phyloP scores from a whole-genome alignment of 768 basidiomycete genomes.

The Pisolithus marmoratus region DNA sequence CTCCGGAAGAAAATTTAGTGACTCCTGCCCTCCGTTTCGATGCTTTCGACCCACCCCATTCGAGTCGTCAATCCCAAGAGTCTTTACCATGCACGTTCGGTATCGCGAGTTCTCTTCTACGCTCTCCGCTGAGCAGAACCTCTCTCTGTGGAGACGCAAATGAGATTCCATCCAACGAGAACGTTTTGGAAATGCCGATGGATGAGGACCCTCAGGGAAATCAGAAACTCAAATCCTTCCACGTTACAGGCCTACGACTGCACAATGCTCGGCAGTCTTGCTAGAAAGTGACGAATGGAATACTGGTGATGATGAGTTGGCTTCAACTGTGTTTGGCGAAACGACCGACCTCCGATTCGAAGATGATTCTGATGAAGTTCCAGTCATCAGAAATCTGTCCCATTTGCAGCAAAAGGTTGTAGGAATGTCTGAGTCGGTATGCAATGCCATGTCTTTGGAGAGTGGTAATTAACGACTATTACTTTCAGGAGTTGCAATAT shows the following conservation, averaged over 20 bases:
- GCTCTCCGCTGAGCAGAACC: neutral
- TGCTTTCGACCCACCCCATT: neutral
- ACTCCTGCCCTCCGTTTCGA: neutral
- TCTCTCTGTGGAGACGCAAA: neutral
- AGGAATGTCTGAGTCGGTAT: conserved; percentile 12
- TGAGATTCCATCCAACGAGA: neutral
- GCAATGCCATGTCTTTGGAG: conserved; percentile 20
- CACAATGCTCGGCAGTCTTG: neutral
- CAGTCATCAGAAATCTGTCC: conserved; percentile 15
- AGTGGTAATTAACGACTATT: conserved; percentile 8
- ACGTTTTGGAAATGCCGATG: no score
- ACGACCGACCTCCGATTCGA: conserved; percentile 23
- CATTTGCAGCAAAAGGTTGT: conserved; percentile 17
- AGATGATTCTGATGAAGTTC: conserved; percentile 1
- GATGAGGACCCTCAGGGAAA: no score
- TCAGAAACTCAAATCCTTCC: no score
- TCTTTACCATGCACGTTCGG: conserved; percentile 13
- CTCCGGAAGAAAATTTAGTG: neutral
- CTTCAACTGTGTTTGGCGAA: conserved; percentile 26
- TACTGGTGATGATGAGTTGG: conserved; percentile 67
- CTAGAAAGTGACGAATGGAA: conserved; percentile 49
- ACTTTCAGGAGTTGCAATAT: conserved; percentile 39
- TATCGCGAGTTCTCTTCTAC: conserved; percentile 12
- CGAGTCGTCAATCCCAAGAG: neutral
- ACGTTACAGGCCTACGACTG: neutral